Percentiles rank a stretch among this genome's conserved stretches.
Evolutionary conservation across 78 protist genomes (phyloP).

Genomic region (Dictyostelium capitatum): DNA sequence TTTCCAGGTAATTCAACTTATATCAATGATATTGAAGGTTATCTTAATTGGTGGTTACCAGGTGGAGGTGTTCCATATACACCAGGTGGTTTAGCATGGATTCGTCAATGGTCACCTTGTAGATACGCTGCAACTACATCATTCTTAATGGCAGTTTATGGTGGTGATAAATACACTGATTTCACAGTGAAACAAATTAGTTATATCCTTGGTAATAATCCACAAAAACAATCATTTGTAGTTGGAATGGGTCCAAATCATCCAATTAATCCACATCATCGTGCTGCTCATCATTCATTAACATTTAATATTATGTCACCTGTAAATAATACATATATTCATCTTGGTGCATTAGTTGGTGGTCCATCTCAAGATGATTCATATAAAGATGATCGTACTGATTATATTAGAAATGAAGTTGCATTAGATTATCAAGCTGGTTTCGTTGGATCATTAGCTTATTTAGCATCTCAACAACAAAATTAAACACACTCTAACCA

Average conservation of each 20-base stretch:
- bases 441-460: constrained; percentile 38
- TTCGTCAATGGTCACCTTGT: constrained; percentile 55
- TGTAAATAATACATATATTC: constrained; percentile 38
- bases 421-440: constrained; percentile 74
- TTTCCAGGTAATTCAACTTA: constrained; percentile 11
- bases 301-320: constrained; percentile 44
- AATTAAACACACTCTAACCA: too few species aligned
- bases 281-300: constrained; percentile 60
- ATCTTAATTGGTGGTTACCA: constrained; percentile 61
- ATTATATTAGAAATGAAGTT: constrained; percentile 60
- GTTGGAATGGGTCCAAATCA: constrained; percentile 59
- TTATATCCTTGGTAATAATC: constrained; percentile 66
- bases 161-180: constrained; percentile 34
- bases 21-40: constrained; percentile 27
- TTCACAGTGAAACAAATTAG: constrained; percentile 45
- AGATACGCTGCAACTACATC: constrained; percentile 56
- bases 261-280: constrained; percentile 76
- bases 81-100: constrained; percentile 79
- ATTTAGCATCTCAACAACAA: constrained; percentile 36
- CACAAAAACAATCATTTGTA: constrained; percentile 56
- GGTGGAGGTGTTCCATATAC: constrained; percentile 68
- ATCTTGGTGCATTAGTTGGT: constrained; percentile 20
- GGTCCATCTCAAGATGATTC: constrained; percentile 34
- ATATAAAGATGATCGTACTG: constrained; percentile 41
- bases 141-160: constrained; percentile 51